These are phyloP conservation scores for Teratosphaeria epicoccoides DNA, from an alignment of 2,329 filamentous ascomycete species.

Conservation along the genomic window DNA sequence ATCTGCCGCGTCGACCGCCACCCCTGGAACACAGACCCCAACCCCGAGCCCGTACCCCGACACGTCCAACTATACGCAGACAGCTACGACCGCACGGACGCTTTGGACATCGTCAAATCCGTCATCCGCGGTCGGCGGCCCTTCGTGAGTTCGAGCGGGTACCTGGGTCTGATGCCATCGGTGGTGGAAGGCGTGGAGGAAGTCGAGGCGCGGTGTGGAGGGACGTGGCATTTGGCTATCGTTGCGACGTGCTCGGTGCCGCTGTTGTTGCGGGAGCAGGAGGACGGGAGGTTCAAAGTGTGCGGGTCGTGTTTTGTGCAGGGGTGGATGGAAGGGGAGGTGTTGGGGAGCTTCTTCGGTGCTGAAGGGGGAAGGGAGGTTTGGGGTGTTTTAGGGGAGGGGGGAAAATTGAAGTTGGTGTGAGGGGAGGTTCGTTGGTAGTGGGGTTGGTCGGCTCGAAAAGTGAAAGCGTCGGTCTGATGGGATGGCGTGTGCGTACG, in stretches of 20 bases:
- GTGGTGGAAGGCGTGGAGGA: neutral
- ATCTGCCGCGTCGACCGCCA: neutral
- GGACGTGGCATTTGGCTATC: constrained; percentile 1
- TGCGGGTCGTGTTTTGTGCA: constrained; percentile 1
- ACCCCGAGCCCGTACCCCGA: constrained; percentile 1
- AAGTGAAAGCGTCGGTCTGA: too few relatives aligned
- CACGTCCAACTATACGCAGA: constrained; percentile 2
- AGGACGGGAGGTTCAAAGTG: neutral
- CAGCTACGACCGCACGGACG: constrained; percentile 2
- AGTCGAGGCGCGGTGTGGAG: neutral
- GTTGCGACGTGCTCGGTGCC: constrained; percentile 6
- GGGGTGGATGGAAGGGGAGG: neutral
- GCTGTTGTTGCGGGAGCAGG: constrained; percentile 4
- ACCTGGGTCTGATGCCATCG: constrained; percentile 7
- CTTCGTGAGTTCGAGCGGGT: constrained; percentile 5
- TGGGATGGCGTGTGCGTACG: too few relatives aligned
- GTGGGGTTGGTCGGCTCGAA: too few relatives aligned
- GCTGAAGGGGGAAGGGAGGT: neutral
- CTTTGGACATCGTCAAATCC: constrained; percentile 3
- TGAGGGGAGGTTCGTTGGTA: neutral
- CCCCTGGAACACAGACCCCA: neutral
- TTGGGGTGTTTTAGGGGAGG: neutral
- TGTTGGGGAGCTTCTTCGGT: neutral
- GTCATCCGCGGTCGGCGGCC: constrained; percentile 3
- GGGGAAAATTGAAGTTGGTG: neutral